These are phyloP conservation scores for Xylariaceae sp. DNA, from an alignment of 2,329 filamentous ascomycete genomes.

Conservation along the genomic window DNA sequence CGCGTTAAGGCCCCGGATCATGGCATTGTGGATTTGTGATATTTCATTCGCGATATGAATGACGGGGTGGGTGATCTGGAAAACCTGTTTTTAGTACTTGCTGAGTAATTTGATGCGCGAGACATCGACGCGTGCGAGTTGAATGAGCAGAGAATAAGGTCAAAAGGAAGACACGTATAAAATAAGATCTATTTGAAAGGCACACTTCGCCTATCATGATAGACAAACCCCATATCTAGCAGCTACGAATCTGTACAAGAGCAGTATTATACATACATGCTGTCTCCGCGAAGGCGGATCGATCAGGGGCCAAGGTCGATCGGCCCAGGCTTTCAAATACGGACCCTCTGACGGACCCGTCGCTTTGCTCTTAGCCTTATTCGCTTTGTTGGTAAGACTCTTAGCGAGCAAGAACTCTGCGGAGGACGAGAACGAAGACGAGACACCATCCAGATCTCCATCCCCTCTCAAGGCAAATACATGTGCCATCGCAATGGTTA, in stretches of 20 bases:
- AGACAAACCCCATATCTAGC: background rate
- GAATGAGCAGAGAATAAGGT: background rate
- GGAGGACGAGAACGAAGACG: too few species aligned
- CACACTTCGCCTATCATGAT: background rate
- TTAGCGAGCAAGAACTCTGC: too few species aligned
- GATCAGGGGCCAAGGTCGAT: conserved; percentile 29
- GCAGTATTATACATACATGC: conserved; percentile 2
- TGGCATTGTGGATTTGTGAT: conserved; percentile 32
- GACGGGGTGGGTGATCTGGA: conserved; percentile 24
- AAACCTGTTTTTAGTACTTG: conserved; percentile 2
- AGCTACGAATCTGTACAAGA: background rate
- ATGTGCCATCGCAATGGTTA: background rate
- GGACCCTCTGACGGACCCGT: background rate
- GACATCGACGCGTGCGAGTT: background rate
- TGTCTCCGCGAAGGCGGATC: conserved; percentile 22
- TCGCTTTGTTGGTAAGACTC: background rate
- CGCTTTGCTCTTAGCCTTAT: conserved; percentile 8
- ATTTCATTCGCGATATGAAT: conserved; percentile 32
- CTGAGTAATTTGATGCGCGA: background rate
- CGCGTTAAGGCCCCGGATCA: conserved; percentile 35
- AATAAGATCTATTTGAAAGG: too few species aligned
- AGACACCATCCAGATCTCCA: conserved; percentile 3
- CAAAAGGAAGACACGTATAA: background rate
- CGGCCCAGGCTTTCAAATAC: conserved; percentile 24
- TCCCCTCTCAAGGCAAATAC: background rate